Percentiles rank a stretch among this genome's conserved stretches.
Evolutionary conservation across 1,284 basidiomycete species (phyloP).

Genomic region (Ganoderma multipileum): DNA sequence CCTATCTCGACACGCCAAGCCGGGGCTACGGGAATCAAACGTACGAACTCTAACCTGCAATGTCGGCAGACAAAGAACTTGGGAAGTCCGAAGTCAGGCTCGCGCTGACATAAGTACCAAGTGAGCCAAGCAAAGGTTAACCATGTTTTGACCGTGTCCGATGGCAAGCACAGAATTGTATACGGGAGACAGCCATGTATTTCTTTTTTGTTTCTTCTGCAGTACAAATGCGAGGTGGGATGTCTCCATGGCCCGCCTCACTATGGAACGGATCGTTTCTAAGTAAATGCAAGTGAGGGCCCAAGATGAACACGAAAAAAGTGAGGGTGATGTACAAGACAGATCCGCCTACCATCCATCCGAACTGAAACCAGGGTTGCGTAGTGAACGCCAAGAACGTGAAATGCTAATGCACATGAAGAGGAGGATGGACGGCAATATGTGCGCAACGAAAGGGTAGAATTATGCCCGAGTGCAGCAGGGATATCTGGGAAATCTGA

Average conservation of each 20-base stretch:
- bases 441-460: not conserved
- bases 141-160: too few relatives aligned
- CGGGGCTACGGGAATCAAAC: too few relatives aligned
- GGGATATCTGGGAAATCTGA: not conserved
- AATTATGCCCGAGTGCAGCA: constrained; percentile 4
- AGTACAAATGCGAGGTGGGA: not conserved
- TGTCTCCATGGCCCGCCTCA: not conserved
- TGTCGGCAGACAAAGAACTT: too few relatives aligned
- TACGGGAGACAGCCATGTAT: not conserved
- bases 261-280: not conserved
- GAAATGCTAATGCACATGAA: not conserved
- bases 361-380: not conserved
- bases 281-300: not conserved
- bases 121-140: too few relatives aligned
- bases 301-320: constrained; percentile 1
- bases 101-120: too few relatives aligned
- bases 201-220: not conserved
- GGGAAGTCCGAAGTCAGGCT: too few relatives aligned
- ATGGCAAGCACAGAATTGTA: not conserved
- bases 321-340: not conserved
- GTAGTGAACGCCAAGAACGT: not conserved
- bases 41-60: too few relatives aligned
- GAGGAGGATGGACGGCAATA: not conserved
- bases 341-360: constrained; percentile 3
- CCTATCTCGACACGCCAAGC: too few relatives aligned